phyloP scores from a whole-genome alignment of 768 basidiomycete genomes.

The Trametes cubensis region DNA sequence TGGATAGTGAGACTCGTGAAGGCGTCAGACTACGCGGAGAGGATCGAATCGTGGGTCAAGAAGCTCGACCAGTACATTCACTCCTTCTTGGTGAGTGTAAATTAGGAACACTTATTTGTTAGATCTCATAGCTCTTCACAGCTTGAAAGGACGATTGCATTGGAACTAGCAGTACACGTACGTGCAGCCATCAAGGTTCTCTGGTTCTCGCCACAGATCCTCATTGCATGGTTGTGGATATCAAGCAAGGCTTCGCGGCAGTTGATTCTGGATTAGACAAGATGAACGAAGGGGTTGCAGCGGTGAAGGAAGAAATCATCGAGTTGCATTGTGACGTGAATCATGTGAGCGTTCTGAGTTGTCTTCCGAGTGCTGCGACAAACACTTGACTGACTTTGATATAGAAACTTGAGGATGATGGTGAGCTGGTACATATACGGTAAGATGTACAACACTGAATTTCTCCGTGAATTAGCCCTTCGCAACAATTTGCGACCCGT shows the following conservation, averaged over 20 bases:
- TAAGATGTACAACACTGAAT: too few species aligned
- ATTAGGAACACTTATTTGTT: not conserved
- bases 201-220: not conserved
- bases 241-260: not conserved
- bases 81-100: not conserved
- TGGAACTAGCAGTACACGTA: not conserved
- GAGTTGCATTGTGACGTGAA: too few species aligned
- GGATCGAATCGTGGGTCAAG: not conserved
- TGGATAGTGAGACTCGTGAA: not conserved
- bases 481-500: too few species aligned
- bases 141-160: not conserved
- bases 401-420: too few species aligned
- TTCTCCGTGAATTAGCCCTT: too few species aligned
- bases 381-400: too few species aligned
- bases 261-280: too few species aligned
- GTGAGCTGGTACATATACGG: too few species aligned
- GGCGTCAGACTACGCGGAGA: not conserved
- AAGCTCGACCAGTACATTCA: not conserved
- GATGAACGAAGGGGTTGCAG: too few species aligned
- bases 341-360: too few species aligned
- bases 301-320: too few species aligned
- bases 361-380: too few species aligned
- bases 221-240: not conserved
- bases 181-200: not conserved
- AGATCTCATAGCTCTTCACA: not conserved